These are phyloP conservation scores for Pseudotsuga menziesii DNA, from an alignment of 75 land plant genomes.

Conservation along the genomic window DNA sequence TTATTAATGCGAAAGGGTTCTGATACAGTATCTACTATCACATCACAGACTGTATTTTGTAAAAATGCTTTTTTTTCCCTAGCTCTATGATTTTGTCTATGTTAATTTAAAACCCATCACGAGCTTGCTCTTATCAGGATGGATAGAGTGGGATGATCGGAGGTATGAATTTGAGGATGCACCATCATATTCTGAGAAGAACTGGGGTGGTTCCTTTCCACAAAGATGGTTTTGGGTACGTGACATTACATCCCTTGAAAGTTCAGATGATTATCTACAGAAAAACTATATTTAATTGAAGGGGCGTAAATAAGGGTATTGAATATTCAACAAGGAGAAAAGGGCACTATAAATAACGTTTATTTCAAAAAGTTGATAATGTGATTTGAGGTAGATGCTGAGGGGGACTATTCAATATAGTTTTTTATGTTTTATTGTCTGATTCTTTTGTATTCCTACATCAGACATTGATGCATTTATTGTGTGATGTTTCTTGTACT, in stretches of 20 bases:
- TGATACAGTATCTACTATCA: not conserved
- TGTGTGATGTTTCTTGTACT: too few species aligned
- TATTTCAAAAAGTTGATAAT: not conserved
- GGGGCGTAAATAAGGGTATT: not conserved
- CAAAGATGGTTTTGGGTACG: conserved; percentile 94
- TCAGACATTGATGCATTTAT: too few species aligned
- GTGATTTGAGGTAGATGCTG: not conserved
- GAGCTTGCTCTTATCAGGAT: conserved; percentile 41
- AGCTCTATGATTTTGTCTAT: not conserved
- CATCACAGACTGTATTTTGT: too few species aligned
- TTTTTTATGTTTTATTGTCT: too few species aligned
- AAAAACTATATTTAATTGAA: not conserved
- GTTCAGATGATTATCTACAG: not conserved
- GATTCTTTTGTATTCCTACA: too few species aligned
- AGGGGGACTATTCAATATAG: too few species aligned
- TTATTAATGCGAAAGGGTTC: not conserved
- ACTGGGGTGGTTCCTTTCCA: conserved; percentile 97
- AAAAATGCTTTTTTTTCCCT: too few species aligned
- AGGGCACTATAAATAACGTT: not conserved
- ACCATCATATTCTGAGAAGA: conserved; percentile 96
- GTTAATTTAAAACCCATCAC: not conserved
- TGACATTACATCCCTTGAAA: not conserved
- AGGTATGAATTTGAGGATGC: conserved; percentile 83
- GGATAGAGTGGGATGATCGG: conserved; percentile 95
- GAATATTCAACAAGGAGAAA: not conserved